phyloP scores from a whole-genome alignment of 805 yeast species.

The Komagataella kurtzmanii region DNA sequence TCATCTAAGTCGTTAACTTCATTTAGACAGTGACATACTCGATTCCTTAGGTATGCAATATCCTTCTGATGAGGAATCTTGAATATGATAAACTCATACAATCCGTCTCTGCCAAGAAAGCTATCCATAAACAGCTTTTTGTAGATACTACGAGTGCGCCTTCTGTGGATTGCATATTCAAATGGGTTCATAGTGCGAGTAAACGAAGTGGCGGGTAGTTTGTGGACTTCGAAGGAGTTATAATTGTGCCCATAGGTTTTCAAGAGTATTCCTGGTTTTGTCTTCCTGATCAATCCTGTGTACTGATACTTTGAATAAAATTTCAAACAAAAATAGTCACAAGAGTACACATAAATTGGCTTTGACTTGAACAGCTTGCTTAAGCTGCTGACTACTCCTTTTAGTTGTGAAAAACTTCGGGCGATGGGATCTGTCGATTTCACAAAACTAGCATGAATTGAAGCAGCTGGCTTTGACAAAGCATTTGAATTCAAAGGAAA shows the following conservation, averaged over 20 bases:
- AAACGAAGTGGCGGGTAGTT: slow-evolving; percentile 16
- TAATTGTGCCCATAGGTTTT: slow-evolving; percentile 13
- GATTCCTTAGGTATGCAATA: slow-evolving; percentile 4
- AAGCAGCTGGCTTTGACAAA: neutral
- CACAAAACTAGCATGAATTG: slow-evolving; percentile 3
- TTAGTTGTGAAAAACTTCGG: neutral
- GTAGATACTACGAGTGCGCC: slow-evolving; percentile 1
- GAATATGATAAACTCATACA: slow-evolving; percentile 9
- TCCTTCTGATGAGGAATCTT: slow-evolving; percentile 7
- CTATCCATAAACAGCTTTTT: slow-evolving; percentile 9
- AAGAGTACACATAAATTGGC: neutral
- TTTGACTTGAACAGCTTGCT: neutral
- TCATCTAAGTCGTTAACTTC: slow-evolving; percentile 5
- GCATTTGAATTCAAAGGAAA: neutral
- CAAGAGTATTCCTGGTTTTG: slow-evolving; percentile 16
- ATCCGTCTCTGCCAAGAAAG: slow-evolving; percentile 13
- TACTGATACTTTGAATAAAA: slow-evolving; percentile 12
- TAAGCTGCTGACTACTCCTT: neutral
- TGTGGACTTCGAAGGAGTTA: slow-evolving; percentile 11
- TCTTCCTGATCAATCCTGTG: slow-evolving; percentile 15
- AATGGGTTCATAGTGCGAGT: neutral
- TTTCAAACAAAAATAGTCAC: slow-evolving; percentile 3
- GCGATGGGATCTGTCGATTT: neutral
- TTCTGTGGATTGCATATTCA: slow-evolving; percentile 12
- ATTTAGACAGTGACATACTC: slow-evolving; percentile 7